phyloP scores from a whole-genome alignment of 2,329 filamentous ascomycete species.

The Ophiosphaerella narmari region DNA sequence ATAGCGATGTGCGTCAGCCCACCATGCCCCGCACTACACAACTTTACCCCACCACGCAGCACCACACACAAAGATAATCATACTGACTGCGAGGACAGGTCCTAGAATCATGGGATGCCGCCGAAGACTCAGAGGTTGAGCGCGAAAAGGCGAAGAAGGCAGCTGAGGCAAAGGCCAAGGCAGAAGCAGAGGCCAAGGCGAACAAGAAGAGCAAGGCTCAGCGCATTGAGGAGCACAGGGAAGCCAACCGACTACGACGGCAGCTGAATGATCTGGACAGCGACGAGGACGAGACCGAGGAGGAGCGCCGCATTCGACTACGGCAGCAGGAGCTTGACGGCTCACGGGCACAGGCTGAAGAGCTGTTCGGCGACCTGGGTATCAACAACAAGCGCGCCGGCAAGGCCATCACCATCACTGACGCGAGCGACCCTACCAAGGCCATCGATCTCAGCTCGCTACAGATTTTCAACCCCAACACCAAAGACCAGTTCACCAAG shows the following conservation, averaged over 20 bases:
- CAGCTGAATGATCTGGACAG: constrained; percentile 61
- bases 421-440: constrained; percentile 73
- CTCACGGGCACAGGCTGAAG: constrained; percentile 87
- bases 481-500: constrained; percentile 82
- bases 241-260: constrained; percentile 61
- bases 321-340: constrained; percentile 82
- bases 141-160: constrained; percentile 92
- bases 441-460: constrained; percentile 81
- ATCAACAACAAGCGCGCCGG: constrained; percentile 73
- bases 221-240: constrained; percentile 79
- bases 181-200: constrained; percentile 82
- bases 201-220: constrained; percentile 89
- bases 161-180: constrained; percentile 83
- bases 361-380: constrained; percentile 80
- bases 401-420: constrained; percentile 70
- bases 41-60: constrained; percentile 24
- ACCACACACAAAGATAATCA: constrained; percentile 11
- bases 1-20: constrained; percentile 70
- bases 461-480: constrained; percentile 84
- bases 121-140: constrained; percentile 95
- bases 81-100: constrained; percentile 61
- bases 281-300: constrained; percentile 74
- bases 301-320: constrained; percentile 73
- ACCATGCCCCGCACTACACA: constrained; percentile 18
- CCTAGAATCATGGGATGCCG: constrained; percentile 94